Percentiles rank a stretch among this genome's conserved stretches.
Evolutionary conservation across 2,329 filamentous ascomycete genomes (phyloP).

Genomic region (Fusarium nanum): DNA sequence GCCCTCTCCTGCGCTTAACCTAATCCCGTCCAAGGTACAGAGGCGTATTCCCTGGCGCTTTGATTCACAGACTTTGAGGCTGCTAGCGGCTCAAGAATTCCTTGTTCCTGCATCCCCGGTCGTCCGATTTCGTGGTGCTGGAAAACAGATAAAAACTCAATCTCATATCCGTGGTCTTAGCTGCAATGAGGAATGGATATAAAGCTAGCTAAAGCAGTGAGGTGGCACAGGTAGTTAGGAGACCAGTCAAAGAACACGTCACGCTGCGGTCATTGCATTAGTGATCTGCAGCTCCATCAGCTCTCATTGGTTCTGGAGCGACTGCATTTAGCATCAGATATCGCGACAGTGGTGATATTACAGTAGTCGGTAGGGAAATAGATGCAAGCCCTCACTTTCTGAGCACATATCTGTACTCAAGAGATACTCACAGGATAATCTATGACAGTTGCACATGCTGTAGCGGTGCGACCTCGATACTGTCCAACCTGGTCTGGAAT

Average conservation of each 20-base stretch:
- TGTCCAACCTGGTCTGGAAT: background rate
- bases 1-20: background rate
- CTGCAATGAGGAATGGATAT: conserved; percentile 4
- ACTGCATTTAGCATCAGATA: background rate
- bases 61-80: background rate
- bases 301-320: conserved; percentile 1
- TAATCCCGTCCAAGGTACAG: background rate
- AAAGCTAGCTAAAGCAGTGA: background rate
- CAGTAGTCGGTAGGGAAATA: background rate
- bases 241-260: conserved; percentile 1
- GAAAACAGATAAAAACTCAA: conserved; percentile 4
- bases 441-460: background rate
- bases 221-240: background rate
- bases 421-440: background rate
- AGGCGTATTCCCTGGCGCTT: background rate
- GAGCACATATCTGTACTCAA: background rate
- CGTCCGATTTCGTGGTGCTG: conserved; percentile 10
- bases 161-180: conserved; percentile 9
- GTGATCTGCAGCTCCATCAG: background rate
- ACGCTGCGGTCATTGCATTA: conserved; percentile 2
- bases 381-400: background rate
- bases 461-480: background rate
- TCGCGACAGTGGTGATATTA: background rate
- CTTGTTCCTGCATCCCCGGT: conserved; percentile 40
- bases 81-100: conserved; percentile 14